phyloP scores from a whole-genome alignment of 192 early-diverging fungal genomes.

The Coemansia sp. region DNA sequence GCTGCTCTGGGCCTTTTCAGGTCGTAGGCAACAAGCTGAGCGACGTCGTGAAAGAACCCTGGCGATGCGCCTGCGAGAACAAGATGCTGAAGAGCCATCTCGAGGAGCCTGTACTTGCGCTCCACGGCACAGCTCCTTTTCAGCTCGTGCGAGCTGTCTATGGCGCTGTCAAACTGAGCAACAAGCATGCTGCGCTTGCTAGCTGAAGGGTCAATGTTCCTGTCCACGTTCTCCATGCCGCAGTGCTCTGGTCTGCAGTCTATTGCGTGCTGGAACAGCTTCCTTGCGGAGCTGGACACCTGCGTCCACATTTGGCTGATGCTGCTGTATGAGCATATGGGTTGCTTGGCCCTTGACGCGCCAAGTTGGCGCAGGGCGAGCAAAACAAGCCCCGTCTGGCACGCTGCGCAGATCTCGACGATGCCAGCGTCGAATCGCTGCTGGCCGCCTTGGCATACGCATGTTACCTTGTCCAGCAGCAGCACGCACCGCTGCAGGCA shows the following conservation, averaged over 20 bases:
- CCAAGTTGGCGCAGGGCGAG: conserved; percentile 24
- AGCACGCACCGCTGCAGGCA: conserved; percentile 23
- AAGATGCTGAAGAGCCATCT: conserved; percentile 33
- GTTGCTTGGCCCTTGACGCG: neutral
- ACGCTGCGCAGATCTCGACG: conserved; percentile 3
- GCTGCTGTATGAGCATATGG: neutral
- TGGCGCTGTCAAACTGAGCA: conserved; percentile 21
- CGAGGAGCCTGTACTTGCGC: conserved; percentile 14
- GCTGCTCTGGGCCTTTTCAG: conserved; percentile 19
- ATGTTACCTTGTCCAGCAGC: conserved; percentile 11
- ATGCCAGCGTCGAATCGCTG: neutral
- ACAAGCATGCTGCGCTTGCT: conserved; percentile 28
- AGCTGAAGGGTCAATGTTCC: neutral
- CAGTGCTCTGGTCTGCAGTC: neutral
- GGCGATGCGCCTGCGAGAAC: conserved; percentile 35
- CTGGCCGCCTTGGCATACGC: neutral
- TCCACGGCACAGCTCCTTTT: neutral
- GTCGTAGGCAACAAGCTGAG: conserved; percentile 13
- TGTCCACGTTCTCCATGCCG: neutral
- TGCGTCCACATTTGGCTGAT: neutral
- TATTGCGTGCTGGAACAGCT: neutral
- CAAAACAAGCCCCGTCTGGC: conserved; percentile 25
- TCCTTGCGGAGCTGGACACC: neutral
- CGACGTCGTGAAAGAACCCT: conserved; percentile 24
- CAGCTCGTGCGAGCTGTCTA: neutral